A percentile compares a stretch with the other conserved stretches of the same genome.
phyloP scores from a whole-genome alignment of 129 eudicot genomes.

The Solidago caesia region DNA sequence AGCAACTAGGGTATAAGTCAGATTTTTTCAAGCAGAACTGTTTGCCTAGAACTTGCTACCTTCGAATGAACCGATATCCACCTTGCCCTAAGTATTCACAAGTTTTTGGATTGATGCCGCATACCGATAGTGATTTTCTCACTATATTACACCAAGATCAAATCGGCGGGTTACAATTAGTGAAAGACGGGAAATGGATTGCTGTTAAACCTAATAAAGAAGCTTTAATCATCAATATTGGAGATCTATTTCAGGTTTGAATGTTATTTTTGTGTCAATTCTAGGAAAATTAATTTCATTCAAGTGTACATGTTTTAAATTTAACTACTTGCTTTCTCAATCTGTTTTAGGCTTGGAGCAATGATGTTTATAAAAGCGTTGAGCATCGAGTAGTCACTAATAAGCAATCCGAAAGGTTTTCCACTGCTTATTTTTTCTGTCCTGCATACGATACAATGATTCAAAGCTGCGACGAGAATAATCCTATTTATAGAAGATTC shows the following conservation, averaged over 20 bases:
- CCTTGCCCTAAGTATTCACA: constrained; percentile 46
- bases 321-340: not conserved
- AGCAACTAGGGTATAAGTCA: constrained; percentile 44
- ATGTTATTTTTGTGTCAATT: not conserved
- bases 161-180: constrained; percentile 68
- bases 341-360: constrained; percentile 84
- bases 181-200: constrained; percentile 79
- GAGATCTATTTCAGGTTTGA: constrained; percentile 79
- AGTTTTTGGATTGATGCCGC: constrained; percentile 59
- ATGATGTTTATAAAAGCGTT: constrained; percentile 72
- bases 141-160: constrained; percentile 75
- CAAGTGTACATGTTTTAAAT: not conserved
- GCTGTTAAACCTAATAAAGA: constrained; percentile 67
- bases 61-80: constrained; percentile 74
- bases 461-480: constrained; percentile 48
- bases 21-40: constrained; percentile 47
- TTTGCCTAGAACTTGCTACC: constrained; percentile 51
- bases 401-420: constrained; percentile 54
- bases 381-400: constrained; percentile 76
- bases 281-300: not conserved
- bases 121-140: constrained; percentile 84
- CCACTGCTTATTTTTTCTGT: constrained; percentile 80
- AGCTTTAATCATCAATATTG: constrained; percentile 77
- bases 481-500: constrained; percentile 55
- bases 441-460: constrained; percentile 69